Evolutionary conservation across 1,139 yeast species (phyloP), one percentile per base, ranked within the genome.

Genomic region (Candida labiduridarum): DNA sequence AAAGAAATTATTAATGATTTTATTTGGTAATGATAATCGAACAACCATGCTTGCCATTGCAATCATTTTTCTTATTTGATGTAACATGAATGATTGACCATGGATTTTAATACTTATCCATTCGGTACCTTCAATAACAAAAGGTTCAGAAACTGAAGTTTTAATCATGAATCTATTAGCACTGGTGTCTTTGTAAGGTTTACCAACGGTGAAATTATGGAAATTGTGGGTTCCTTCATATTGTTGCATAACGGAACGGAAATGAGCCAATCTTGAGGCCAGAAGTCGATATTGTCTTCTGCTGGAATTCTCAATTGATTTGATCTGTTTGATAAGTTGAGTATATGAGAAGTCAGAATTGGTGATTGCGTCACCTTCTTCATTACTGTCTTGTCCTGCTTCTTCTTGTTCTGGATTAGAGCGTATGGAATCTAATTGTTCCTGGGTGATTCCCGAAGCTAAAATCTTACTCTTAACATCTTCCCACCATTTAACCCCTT

Each of bases 21-120:
- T 78, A 30, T 82, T 66, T 3, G 98, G 96, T 62, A 94, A 83
- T 15, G 96, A 94, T 18, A 95, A 85, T 62, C 99, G 82, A 30
- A 92, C 84, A 15, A 89, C 83, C 49, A 94, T 76, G 0, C 92
- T 83, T 1, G 96, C 96, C 96, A 94, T 87, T 27, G 97, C 95
- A 52, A 95, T 90, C 99, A 94, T 94, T 67, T 94, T 94, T 66
- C 99, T 84, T 63, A 94, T 94, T 76, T 94, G 99, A 69, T 94
- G 99, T 55, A 94, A 78, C 99, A 95, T 95, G 68, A 94, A 94
- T 8, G 97, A 90, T 70, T 94, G 99, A 3, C 99, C 99, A 65
- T 94, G 99, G 55, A 94, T 89, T 70, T 94, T 94, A 62, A 95
- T 86, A 1, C 97, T 89, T 4, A 90, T 81, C 99, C 99, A 94